Conservation (phyloP, 257 asterid genomes). For the Petrea volubilis region DNA sequence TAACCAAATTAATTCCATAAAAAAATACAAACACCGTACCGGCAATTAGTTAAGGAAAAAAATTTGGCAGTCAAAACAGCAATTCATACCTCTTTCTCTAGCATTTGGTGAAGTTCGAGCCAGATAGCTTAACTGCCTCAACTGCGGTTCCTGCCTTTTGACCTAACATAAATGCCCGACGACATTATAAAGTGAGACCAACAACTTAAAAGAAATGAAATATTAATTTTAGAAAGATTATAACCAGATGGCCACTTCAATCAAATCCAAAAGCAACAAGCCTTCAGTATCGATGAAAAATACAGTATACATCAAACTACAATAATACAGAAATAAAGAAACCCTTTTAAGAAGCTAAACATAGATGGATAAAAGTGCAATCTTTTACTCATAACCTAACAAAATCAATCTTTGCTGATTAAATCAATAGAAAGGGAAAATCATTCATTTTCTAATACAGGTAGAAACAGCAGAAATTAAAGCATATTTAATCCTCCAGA, state of each 20-base stretch:
- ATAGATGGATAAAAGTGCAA: constrained; percentile 2
- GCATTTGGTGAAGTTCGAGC: constrained; percentile 41
- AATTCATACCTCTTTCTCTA: constrained; percentile 44
- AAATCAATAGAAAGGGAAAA: background rate
- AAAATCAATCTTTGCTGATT: background rate
- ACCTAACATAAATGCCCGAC: constrained; percentile 41
- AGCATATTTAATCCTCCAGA: constrained; percentile 6
- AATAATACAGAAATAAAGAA: background rate
- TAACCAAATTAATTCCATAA: too few species aligned
- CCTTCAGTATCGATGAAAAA: background rate
- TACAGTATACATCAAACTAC: constrained; percentile 10
- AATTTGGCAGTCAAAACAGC: background rate
- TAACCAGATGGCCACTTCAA: background rate
- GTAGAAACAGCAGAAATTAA: constrained; percentile 6
- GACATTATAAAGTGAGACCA: background rate
- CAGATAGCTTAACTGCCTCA: constrained; percentile 60
- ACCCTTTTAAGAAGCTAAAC: background rate
- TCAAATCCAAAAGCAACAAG: background rate
- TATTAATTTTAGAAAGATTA: background rate
- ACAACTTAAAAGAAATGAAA: background rate
- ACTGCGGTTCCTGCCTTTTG: constrained; percentile 53
- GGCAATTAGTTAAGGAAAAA: constrained; percentile 4
- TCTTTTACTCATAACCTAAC: background rate
- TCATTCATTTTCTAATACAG: constrained; percentile 13
- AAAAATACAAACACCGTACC: background rate